These are phyloP conservation scores for Fusarium veterinarium DNA, from an alignment of 2,329 filamentous ascomycete genomes.

Conservation along the genomic window DNA sequence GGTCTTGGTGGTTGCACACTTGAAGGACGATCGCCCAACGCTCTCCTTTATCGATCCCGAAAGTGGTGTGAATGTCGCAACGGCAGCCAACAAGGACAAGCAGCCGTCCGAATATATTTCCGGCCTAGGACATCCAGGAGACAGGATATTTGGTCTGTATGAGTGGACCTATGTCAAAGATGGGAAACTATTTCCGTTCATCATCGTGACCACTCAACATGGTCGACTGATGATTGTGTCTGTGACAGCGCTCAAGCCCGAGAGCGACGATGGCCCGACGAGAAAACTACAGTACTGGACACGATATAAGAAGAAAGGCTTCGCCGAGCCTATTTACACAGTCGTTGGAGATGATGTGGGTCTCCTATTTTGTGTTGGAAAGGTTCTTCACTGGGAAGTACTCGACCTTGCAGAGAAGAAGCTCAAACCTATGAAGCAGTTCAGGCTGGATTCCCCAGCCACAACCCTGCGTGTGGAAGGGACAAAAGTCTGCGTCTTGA, in stretches of 20 bases:
- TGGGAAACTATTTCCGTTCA: conserved; percentile 69
- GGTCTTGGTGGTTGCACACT: conserved; percentile 65
- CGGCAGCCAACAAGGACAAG: conserved; percentile 56
- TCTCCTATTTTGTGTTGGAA: conserved; percentile 67
- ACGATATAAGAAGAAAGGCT: conserved; percentile 60
- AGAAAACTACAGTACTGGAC: conserved; percentile 62
- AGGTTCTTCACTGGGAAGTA: conserved; percentile 65
- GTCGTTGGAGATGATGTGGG: conserved; percentile 66
- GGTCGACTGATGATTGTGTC: conserved; percentile 69
- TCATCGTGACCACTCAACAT: conserved; percentile 68
- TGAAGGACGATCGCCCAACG: conserved; percentile 56
- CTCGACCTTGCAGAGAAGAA: conserved; percentile 64
- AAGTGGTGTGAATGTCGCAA: conserved; percentile 64
- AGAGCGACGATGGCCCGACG: conserved; percentile 22
- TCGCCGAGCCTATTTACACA: conserved; percentile 64
- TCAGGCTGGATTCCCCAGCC: conserved; percentile 65
- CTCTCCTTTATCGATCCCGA: conserved; percentile 68
- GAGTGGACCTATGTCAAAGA: conserved; percentile 73
- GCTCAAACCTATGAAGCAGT: conserved; percentile 59
- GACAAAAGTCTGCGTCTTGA: conserved; percentile 63
- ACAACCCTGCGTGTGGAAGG: conserved; percentile 60
- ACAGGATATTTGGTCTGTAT: conserved; percentile 69
- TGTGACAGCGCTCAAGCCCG: conserved; percentile 48
- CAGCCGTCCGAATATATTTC: conserved; percentile 61
- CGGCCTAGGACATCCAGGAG: conserved; percentile 66